phyloP scores from a whole-genome alignment of 345 rosid species.

The Gossypium stocksii region DNA sequence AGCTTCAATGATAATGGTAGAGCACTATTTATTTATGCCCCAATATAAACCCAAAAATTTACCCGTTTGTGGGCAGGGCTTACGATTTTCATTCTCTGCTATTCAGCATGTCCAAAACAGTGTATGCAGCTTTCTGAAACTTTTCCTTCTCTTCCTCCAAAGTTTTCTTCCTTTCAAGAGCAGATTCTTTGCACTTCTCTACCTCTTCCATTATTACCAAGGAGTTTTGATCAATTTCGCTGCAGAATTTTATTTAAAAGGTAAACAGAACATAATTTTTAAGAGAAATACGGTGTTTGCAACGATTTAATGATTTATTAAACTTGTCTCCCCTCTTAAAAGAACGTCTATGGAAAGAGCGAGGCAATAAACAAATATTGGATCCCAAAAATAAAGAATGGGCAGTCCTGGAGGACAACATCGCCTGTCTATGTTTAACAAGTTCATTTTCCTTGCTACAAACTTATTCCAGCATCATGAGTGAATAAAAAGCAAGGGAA shows the following conservation, averaged over 20 bases:
- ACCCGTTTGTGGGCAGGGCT: not conserved
- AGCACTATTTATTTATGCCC: not conserved
- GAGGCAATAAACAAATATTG: not conserved
- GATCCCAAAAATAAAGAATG: constrained; percentile 7
- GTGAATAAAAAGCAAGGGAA: too few relatives aligned
- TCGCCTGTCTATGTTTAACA: not conserved
- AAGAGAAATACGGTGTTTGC: not conserved
- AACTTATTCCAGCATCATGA: not conserved
- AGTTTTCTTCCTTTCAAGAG: constrained; percentile 59
- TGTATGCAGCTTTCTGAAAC: constrained; percentile 81
- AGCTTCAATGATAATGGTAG: not conserved
- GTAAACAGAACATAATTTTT: constrained; percentile 1
- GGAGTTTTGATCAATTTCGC: constrained; percentile 79
- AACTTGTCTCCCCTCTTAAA: not conserved
- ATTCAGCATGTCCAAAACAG: constrained; percentile 62
- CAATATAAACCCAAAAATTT: not conserved
- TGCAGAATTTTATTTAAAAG: constrained; percentile 23
- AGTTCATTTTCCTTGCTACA: not conserved
- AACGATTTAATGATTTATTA: not conserved
- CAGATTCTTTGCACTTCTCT: constrained; percentile 62
- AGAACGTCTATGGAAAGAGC: not conserved
- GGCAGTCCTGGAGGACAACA: not conserved
- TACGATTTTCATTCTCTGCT: constrained; percentile 25
- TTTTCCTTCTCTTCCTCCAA: constrained; percentile 70
- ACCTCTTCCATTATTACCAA: constrained; percentile 64